Percentiles rank a stretch among this genome's conserved stretches.
Conservation (phyloP, 2,329 filamentous ascomycete genomes). For the Trichoderma endophyticum region DNA sequence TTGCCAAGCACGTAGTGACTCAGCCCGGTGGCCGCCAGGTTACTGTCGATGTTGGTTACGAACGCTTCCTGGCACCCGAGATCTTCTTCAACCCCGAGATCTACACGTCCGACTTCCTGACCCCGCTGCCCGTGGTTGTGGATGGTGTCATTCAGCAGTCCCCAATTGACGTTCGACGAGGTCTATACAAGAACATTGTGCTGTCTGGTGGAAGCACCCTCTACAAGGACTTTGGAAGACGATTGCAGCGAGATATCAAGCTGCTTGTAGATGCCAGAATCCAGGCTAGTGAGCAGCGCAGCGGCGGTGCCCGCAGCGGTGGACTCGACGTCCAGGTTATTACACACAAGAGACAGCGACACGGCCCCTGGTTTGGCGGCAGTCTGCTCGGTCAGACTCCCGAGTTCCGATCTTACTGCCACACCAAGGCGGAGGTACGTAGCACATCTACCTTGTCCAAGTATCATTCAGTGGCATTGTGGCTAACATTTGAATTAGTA, state of each 20-base stretch:
- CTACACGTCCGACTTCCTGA: conserved; percentile 97
- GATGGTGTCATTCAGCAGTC: conserved; percentile 97
- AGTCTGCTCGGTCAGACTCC: conserved; percentile 95
- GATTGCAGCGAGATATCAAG: conserved; percentile 95
- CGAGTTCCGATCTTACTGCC: conserved; percentile 98
- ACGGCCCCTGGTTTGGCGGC: conserved; percentile 98
- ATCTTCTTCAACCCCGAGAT: conserved; percentile 99
- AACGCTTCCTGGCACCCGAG: conserved; percentile 95
- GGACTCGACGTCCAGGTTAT: conserved; percentile 97
- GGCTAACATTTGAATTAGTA: conserved; percentile 55
- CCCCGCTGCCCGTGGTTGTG: conserved; percentile 88
- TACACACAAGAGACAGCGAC: conserved; percentile 93
- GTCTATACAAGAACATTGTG: conserved; percentile 99
- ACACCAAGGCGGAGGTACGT: conserved; percentile 75
- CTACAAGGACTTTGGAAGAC: conserved; percentile 96
- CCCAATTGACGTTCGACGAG: conserved; percentile 93
- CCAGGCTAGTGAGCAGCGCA: conserved; percentile 83
- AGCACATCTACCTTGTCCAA: background rate
- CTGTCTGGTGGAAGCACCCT: conserved; percentile 94
- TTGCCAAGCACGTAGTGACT: conserved; percentile 83
- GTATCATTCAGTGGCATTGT: background rate
- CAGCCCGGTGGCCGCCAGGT: conserved; percentile 83
- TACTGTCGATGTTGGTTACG: conserved; percentile 90
- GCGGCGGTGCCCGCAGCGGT: conserved; percentile 87
- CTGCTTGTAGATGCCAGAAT: conserved; percentile 93